Evolutionary conservation across 75 land plant genomes (phyloP).

Genomic region (Chamaecyparis obtusa): DNA sequence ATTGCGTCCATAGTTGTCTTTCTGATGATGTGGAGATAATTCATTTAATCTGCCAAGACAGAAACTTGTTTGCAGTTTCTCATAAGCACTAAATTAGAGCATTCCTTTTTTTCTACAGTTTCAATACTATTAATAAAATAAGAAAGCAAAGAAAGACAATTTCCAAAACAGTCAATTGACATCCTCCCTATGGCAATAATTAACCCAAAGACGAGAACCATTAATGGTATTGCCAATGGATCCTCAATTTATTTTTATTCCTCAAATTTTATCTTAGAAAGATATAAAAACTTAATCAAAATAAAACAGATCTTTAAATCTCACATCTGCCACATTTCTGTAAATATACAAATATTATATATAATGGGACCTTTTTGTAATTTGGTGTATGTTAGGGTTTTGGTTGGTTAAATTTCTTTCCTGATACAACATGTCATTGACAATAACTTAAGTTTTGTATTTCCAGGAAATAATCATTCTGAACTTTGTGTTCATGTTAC

Average conservation of each 20-base stretch:
- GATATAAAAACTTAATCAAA: background rate
- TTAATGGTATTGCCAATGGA: background rate
- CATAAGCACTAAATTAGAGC: background rate
- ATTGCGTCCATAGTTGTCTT: background rate
- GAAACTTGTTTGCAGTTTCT: background rate
- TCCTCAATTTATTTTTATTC: background rate
- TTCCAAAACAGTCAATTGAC: background rate
- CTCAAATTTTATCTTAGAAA: background rate
- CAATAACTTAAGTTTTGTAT: background rate
- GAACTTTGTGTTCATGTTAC: background rate
- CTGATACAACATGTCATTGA: background rate
- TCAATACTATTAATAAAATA: background rate
- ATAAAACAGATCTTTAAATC: background rate
- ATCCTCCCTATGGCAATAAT: background rate
- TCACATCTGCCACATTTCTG: background rate
- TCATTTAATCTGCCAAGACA: background rate
- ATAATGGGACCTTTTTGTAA: background rate
- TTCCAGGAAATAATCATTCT: background rate
- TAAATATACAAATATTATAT: too few species aligned
- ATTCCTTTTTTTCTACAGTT: background rate
- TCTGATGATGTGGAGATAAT: too few species aligned
- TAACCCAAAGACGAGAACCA: background rate
- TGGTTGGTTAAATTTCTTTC: background rate
- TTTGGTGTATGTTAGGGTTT: background rate
- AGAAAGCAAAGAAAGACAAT: background rate